Percentiles rank a stretch among this genome's conserved stretches.
These are phyloP conservation scores for Lodderomyces parapsilosis DNA, from an alignment of 1,139 yeast genomes.

Conservation along the genomic window DNA sequence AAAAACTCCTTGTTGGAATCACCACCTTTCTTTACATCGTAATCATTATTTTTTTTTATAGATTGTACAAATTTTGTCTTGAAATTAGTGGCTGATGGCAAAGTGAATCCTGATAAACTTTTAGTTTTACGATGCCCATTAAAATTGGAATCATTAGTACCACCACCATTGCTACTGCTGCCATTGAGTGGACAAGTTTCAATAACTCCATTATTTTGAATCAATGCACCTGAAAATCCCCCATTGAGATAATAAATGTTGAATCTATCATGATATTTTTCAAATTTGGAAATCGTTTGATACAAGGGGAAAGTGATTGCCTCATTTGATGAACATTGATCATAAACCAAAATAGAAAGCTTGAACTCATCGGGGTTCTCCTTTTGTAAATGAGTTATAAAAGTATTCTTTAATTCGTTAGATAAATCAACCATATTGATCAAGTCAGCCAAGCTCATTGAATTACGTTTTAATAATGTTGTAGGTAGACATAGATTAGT, in stretches of 20 bases:
- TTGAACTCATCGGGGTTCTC: constrained; percentile 5
- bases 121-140: constrained; percentile 8
- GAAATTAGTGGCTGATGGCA: constrained; percentile 36
- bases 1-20: background rate
- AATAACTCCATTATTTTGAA: constrained; percentile 1
- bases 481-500: constrained; percentile 43
- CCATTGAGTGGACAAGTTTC: background rate
- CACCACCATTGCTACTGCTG: constrained; percentile 2
- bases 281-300: constrained; percentile 44
- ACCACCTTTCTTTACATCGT: background rate
- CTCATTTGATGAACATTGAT: constrained; percentile 28
- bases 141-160: background rate
- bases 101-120: constrained; percentile 31
- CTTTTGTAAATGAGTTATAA: constrained; percentile 2
- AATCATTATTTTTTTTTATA: constrained; percentile 25
- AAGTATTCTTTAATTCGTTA: constrained; percentile 6
- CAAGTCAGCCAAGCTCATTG: constrained; percentile 30
- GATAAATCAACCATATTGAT: constrained; percentile 29
- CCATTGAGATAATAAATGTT: constrained; percentile 33
- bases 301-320: constrained; percentile 36
- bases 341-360: constrained; percentile 51
- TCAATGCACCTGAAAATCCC: constrained; percentile 27
- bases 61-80: constrained; percentile 31
- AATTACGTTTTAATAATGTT: constrained; percentile 37
- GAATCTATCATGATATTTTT: constrained; percentile 24